Percentiles rank a stretch among this genome's conserved stretches.
Evolutionary conservation across 2,329 filamentous ascomycete species (phyloP).

Genomic region (Dactylellina parvicollis): DNA sequence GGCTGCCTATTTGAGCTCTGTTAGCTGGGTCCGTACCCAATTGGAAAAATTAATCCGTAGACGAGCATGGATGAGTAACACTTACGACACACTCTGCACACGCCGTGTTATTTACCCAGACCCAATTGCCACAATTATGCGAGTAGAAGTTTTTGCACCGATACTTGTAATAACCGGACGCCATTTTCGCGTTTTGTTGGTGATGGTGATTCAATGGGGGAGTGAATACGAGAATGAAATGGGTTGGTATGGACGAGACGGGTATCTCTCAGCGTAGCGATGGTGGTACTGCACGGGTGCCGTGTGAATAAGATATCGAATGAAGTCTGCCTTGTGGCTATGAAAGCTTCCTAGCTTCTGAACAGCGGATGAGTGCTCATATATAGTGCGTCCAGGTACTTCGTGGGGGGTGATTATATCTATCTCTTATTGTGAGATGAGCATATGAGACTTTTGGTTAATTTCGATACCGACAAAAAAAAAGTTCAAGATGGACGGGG

Average conservation of each 20-base stretch:
- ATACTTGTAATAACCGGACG: conserved; percentile 58
- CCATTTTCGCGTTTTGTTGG: conserved; percentile 21
- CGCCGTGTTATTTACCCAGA: conserved; percentile 58
- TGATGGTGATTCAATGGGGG: conserved; percentile 1
- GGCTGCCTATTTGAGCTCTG: conserved; percentile 29
- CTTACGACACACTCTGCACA: conserved; percentile 58
- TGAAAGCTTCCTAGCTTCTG: conserved; percentile 11
- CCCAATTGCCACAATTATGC: conserved; percentile 58
- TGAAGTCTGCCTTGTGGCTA: conserved; percentile 1
- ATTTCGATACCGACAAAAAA: conserved; percentile 40
- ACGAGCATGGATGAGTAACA: conserved; percentile 26
- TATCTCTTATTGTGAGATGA: conserved; percentile 9
- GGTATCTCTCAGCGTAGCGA: not conserved
- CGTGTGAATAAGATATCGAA: not conserved
- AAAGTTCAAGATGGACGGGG: conserved; percentile 44
- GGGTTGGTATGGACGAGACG: conserved; percentile 1
- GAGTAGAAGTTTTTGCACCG: conserved; percentile 58
- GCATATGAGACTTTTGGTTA: conserved; percentile 22
- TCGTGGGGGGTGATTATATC: conserved; percentile 38
- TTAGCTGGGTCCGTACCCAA: conserved; percentile 7
- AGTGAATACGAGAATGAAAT: not conserved
- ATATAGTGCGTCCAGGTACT: conserved; percentile 6
- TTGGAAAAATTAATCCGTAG: conserved; percentile 38
- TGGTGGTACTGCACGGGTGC: not conserved
- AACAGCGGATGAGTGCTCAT: conserved; percentile 17